Evolutionary conservation across 2,329 filamentous ascomycete species (phyloP).

Genomic region (Cercospora sesami): DNA sequence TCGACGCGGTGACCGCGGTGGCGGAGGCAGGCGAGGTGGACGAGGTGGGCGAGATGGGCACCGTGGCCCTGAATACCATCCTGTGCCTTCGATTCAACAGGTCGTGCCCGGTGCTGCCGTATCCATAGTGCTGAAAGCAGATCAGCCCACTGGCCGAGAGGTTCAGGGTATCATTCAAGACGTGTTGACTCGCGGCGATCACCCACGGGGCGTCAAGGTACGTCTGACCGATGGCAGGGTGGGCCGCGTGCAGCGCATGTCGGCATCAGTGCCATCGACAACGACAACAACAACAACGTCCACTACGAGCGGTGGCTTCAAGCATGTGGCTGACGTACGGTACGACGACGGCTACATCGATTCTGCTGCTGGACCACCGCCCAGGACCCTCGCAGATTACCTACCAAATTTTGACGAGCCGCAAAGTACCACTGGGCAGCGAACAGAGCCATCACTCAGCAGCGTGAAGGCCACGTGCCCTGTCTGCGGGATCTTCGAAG

Average conservation of each 20-base stretch:
- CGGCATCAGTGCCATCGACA: constrained; percentile 11
- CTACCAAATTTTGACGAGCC: constrained; percentile 21
- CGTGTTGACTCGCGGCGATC: constrained; percentile 70
- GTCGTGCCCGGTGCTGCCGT: constrained; percentile 64
- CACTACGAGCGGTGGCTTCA: constrained; percentile 7
- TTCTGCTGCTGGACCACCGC: constrained; percentile 26
- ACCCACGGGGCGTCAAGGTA: constrained; percentile 70
- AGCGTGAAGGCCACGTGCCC: constrained; percentile 54
- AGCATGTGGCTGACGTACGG: constrained; percentile 19
- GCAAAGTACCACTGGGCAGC: not conserved
- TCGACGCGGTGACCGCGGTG: constrained; percentile 15
- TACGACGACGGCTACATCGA: constrained; percentile 6
- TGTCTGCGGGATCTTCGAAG: constrained; percentile 65
- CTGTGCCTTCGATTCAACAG: constrained; percentile 41
- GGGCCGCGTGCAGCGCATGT: constrained; percentile 69
- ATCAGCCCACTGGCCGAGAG: constrained; percentile 72
- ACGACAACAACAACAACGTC: not conserved
- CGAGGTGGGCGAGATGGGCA: not conserved
- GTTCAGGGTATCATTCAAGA: constrained; percentile 67
- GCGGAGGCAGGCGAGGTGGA: not conserved
- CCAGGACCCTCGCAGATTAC: constrained; percentile 34
- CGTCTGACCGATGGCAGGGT: constrained; percentile 69
- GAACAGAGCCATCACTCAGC: constrained; percentile 27
- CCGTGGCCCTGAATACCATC: constrained; percentile 9
- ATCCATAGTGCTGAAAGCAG: constrained; percentile 72